Evolutionary conservation across 345 rosid species (phyloP).

Genomic region (Eucalyptus marginata): DNA sequence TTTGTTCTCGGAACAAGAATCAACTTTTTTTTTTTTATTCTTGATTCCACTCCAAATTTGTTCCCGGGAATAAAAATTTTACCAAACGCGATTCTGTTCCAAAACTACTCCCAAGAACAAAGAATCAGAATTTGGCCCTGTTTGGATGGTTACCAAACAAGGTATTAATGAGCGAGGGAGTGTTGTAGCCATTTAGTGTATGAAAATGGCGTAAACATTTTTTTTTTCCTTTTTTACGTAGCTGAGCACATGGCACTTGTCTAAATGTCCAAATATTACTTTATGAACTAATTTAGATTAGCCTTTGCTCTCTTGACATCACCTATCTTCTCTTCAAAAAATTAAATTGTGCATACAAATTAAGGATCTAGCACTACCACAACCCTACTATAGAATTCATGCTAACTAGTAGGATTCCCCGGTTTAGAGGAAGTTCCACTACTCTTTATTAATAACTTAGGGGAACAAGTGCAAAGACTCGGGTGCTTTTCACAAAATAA

Average conservation of each 20-base stretch:
- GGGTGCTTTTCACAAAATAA: background rate
- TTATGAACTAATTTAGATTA: background rate
- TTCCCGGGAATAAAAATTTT: too few relatives aligned
- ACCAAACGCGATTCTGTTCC: too few relatives aligned
- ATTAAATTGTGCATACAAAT: background rate
- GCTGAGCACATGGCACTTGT: background rate
- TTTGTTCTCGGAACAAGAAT: too few relatives aligned
- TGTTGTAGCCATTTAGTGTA: background rate
- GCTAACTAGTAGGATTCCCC: background rate
- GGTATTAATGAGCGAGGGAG: background rate
- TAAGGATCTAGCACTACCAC: background rate
- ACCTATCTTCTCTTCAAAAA: background rate
- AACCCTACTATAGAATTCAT: background rate
- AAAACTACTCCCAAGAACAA: too few relatives aligned
- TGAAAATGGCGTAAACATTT: background rate
- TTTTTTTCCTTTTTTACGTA: background rate
- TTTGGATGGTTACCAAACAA: too few relatives aligned
- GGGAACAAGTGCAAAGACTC: background rate
- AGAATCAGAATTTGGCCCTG: too few relatives aligned
- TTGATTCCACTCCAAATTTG: too few relatives aligned
- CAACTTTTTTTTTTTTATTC: too few relatives aligned
- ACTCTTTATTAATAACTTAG: rapidly evolving
- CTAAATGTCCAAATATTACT: background rate
- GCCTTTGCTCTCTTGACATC: background rate
- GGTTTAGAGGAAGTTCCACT: background rate